Base-by-base conservation (phyloP, 768 basidiomycete species). In the Phylloporus sp. region DNA sequence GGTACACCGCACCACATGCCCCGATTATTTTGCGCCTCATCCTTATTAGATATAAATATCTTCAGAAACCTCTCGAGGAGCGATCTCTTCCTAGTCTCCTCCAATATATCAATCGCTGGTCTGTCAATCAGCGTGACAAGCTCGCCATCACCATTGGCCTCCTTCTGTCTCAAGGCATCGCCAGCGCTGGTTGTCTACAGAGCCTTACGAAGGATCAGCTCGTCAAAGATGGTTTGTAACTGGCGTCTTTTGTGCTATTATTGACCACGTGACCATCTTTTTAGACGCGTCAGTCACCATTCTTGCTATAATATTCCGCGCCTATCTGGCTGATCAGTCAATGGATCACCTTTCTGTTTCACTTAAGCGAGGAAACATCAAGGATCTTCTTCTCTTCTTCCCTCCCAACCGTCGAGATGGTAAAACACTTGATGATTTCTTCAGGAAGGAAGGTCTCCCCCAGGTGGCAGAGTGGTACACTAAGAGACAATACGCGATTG, bases 51-150 rank as follows among this genome's bases (percentile, higher is more conserved):
- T 98, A 97, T 80, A 97, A 97, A 73, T 99, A 98, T 79, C 90
- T 99, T 62, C 95, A 97, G 72, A 93, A 88, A 71, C 93, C 95
- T 39, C 84, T 99, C 43, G 95, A 97, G 71, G 87, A 85, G 68
- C 80, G 78, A 31, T 80, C 90, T 49, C 79, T 98, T 13, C 91
- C 91, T 4, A 79, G 79, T 40, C 78, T 98, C 44, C 73, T 99
- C 53, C 94, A 97, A 71, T 92, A 93, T 64, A 83, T 86, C 66
- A 82, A 91, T 65, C 87, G 88, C 64, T 97, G 93, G 92, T 70
- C 84, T 3, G 67, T 79, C 5, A 76, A 73, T 15, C 84, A 90
- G 73, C 82, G 85, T 55, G 86, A 92, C 65, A 95, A 94, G 73
- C 76, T 98, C 47, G 81, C 89, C 36, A 76, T 85, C 52, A 84